phyloP scores from a whole-genome alignment of 805 yeast genomes.

The Zygotorulaspora florentina region DNA sequence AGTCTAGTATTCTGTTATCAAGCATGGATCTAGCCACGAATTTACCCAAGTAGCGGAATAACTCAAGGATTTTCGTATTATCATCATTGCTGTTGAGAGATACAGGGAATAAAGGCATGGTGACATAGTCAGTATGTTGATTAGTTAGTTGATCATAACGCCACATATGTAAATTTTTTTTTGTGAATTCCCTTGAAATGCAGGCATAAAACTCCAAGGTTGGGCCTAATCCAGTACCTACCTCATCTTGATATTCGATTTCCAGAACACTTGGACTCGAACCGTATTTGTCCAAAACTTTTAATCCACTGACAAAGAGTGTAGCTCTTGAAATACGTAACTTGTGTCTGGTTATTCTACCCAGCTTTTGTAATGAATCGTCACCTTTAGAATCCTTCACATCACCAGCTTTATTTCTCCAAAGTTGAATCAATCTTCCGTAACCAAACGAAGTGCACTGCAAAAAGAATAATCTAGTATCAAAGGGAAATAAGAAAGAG shows the following conservation, averaged over 20 bases:
- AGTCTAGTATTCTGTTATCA: conserved; percentile 85
- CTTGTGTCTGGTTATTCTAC: conserved; percentile 75
- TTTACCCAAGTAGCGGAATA: conserved; percentile 69
- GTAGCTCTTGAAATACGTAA: conserved; percentile 68
- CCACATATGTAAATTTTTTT: conserved; percentile 63
- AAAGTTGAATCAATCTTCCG: conserved; percentile 71
- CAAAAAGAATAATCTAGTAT: conserved; percentile 68
- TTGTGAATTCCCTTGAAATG: conserved; percentile 71
- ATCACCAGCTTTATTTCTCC: conserved; percentile 54
- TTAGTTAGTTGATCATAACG: conserved; percentile 40
- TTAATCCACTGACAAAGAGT: conserved; percentile 70
- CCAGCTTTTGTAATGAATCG: conserved; percentile 45
- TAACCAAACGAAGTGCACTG: conserved; percentile 90
- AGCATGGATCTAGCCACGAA: conserved; percentile 82
- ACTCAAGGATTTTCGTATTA: conserved; percentile 42
- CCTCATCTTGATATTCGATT: conserved; percentile 84
- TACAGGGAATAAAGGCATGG: conserved; percentile 67
- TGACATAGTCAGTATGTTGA: conserved; percentile 38
- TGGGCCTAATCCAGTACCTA: conserved; percentile 96
- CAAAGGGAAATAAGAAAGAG: conserved; percentile 83
- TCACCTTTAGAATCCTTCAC: conserved; percentile 32
- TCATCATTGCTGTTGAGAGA: conserved; percentile 44
- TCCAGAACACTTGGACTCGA: conserved; percentile 77
- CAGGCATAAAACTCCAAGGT: conserved; percentile 86
- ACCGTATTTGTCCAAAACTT: conserved; percentile 72